Evolutionary conservation across 345 rosid genomes (phyloP), one percentile per base, ranked within the genome.

Genomic region (Moricandia moricandioides): DNA sequence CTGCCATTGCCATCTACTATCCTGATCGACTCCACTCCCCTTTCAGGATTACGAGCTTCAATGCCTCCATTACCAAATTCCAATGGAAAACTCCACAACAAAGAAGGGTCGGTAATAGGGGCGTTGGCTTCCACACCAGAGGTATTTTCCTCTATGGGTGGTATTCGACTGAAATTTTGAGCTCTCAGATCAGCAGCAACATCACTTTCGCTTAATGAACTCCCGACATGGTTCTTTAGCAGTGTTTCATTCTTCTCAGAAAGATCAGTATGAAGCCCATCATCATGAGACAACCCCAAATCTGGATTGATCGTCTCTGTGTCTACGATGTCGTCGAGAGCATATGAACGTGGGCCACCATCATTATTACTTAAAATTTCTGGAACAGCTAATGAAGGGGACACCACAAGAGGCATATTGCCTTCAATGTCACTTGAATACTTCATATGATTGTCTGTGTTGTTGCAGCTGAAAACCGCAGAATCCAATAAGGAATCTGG

Each of bases 1-100:
- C 85, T 78, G 57, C 72, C 84, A 75, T 82, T 88, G 76, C 49
- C 61, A 74, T 74, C 69, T 11, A 68, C 68, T 56, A 59, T 70
- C 59, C 70, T 65, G 45, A 61, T 60, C 58, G 81, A 74, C 40
- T 84, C 82, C 69, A 52, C 81, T 37, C 76, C 69, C 60, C 62
- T 59, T 65, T 71, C 74, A 75, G 82, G 80, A 78, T 71, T 72
- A 61, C 72, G 37, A 29, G 71, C 58, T 69, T 62, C 70, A 45
- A 16, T 45, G 47, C n/a, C 75, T 74, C 67, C 81, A 69, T 78
- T 78, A 11, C 62, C 70, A 62, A 67, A 71, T 30, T 29, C 43
- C 81, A 75, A 77, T 21, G 71, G 65, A 29, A n/a, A 69, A 65
- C 73, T 69, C 67, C 75, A 62, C 55, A 49, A 69, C 77, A 63